Percentiles rank a stretch among this genome's conserved stretches.
Conservation (phyloP, 208 protist species). For the Balamuthia mandrillaris region DNA sequence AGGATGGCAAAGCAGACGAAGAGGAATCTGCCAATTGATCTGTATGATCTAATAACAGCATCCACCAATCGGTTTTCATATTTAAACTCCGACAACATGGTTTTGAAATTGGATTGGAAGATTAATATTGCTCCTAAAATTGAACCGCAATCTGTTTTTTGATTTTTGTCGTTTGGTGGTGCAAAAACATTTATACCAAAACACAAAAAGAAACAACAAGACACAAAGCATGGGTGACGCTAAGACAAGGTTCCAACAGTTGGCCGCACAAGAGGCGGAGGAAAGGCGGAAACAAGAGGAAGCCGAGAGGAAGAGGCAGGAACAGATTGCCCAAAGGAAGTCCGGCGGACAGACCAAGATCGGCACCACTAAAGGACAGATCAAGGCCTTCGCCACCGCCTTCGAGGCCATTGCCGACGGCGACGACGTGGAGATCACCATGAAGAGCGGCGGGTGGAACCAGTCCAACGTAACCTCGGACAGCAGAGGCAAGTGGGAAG, state of each 20-base stretch:
- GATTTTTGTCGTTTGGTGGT: too few species aligned
- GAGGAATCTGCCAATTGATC: too few species aligned
- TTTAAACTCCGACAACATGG: too few species aligned
- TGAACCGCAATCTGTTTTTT: too few species aligned
- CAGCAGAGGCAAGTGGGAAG: constrained; percentile 28
- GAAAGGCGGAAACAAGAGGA: constrained; percentile 14
- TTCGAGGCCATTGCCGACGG: constrained; percentile 25
- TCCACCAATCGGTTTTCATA: too few species aligned
- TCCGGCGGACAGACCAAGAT: constrained; percentile 2
- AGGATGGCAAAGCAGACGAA: too few species aligned
- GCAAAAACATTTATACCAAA: too few species aligned
- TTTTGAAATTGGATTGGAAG: too few species aligned
- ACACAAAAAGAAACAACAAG: background rate
- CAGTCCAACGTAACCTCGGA: constrained; percentile 28
- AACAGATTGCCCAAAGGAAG: too few species aligned
- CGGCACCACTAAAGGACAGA: constrained; percentile 11
- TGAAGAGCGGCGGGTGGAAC: constrained; percentile 10
- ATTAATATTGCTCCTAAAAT: too few species aligned
- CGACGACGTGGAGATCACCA: constrained; percentile 12
- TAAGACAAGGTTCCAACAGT: constrained; percentile 15
- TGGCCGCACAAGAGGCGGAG: constrained; percentile 9
- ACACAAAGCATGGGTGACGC: background rate
- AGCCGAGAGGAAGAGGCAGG: background rate
- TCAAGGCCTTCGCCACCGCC: constrained; percentile 24
- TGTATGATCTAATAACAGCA: too few species aligned